Evolutionary conservation across 1,139 yeast genomes (phyloP), one percentile per base, ranked within the genome.

Genomic region (Martiniozyma asiatica): DNA sequence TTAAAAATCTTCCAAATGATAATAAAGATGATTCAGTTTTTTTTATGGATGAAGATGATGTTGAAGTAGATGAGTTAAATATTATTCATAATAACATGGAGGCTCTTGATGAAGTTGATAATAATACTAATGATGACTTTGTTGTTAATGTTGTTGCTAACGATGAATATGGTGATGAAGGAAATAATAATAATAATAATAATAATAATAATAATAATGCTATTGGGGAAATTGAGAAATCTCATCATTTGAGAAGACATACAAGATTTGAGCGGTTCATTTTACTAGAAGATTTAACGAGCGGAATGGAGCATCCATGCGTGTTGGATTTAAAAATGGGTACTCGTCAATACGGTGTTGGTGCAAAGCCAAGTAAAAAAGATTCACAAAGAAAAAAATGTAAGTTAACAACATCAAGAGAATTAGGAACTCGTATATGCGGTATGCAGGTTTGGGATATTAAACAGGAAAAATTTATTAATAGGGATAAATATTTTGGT

Each of bases 251-350:
- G 13, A 33, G 44, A 22, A 48, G 45, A 27, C 48, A 42, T 29
- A 69, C 73, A 2, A 53, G 78, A 31, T 73, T 78, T 29, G 93
- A 81, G 51, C 63, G 92, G 42, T 85, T 85, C 48, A 79, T 92
- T 23, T 58, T 92, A n/a, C 61, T 87, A 32, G 98, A 92, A 49
- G 99, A 92, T 55, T 59, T 92, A 33, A 87, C 97, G 0, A 68
- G 76, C 31, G 82, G 84, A 20, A 72, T 89, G 76, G 61, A 56
- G 20, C 68, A 68, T 37, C 97, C 98, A 0, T 85, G 96, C 51
- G 97, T 89, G 1, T 60, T 92, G 36, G 99, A 92, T 55, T 63
- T 92, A 42, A 92, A 92, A 51, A 89, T 92, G 97, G 99, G 99
- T 1, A 87, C 99, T 0, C 65, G 99, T 33, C 99, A 92, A 54